Base-by-base conservation (phyloP, 768 basidiomycete species). In the Guyanaporus albipodus region DNA sequence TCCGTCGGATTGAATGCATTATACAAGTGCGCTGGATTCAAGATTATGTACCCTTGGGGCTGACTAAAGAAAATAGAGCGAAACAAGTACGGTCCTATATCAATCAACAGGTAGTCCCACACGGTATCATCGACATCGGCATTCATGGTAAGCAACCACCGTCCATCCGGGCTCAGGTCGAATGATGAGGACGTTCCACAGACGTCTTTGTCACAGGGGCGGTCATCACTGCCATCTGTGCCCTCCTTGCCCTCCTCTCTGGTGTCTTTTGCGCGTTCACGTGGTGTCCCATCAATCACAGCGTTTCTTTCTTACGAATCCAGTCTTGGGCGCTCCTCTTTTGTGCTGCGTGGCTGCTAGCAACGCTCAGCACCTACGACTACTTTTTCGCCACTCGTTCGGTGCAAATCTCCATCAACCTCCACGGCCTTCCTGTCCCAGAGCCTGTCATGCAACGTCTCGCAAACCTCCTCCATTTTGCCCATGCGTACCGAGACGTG, bases 311-410 rank as follows among this genome's bases (percentile, higher is more conserved):
- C 38, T 61, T 73, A 41, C 59, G 53, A 29, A 17, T 67, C n/a
- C 72, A 73, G 55, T 67, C 61, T 34, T 49, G 55, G 48, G n/a
- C 67, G 17, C 66, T 79, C 49, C 60, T 64, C 28, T 73, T 79
- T 56, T 66, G 71, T 54, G 57, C 69, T 22, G 18, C 67, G 9
- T 78, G 74, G 74, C 64, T 82, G 33, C 67, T 83, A 42, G 75
- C 69, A 24, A 66, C 72, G 29, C 67, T 77, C 48, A 70, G 76
- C n/a, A 67, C 73, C 8, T 75, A 74, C 48, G 72, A 73, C 28
- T 56, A 70, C 50, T 72, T 72, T 64, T 72, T 74, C 50, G 71
- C 72, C 18, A 77, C 60, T 46, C 70, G 69, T 32, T 57, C 60
- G n/a, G 76, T 72, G n/a, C 60, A 67, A 43, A 68, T 82, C 44